Percentiles rank a stretch among this genome's conserved stretches.
phyloP scores from a whole-genome alignment of 228 moss, liverwort and hornwort genomes.

The Sphagnum magellanicum region DNA sequence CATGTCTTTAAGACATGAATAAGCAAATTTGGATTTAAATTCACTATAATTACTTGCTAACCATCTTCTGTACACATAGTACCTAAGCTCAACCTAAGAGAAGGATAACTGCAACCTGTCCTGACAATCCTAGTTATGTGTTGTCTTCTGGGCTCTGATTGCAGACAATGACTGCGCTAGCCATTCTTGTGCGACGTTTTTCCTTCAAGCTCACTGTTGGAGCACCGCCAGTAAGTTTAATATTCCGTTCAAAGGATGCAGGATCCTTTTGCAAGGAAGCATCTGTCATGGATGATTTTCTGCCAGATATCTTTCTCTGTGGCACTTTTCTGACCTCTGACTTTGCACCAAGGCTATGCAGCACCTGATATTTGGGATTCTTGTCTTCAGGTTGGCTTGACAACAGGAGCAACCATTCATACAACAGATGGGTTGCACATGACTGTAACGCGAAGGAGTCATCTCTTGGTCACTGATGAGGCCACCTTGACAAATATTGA shows the following conservation, averaged over 20 bases:
- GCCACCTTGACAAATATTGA: slow-evolving; percentile 15
- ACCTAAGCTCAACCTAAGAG: too few species aligned
- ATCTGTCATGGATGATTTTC: not conserved
- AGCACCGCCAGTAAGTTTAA: slow-evolving; percentile 57
- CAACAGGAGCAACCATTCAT: slow-evolving; percentile 91
- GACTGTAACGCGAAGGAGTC: slow-evolving; percentile 49
- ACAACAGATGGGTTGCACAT: slow-evolving; percentile 64
- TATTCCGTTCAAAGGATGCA: not conserved
- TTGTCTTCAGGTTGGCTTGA: slow-evolving; percentile 63
- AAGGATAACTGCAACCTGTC: too few species aligned
- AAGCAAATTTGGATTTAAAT: not conserved
- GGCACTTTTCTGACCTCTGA: not conserved
- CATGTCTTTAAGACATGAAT: not conserved
- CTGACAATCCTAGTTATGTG: too few species aligned
- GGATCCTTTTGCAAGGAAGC: too few species aligned
- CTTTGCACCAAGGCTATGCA: too few species aligned
- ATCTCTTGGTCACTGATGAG: slow-evolving; percentile 20
- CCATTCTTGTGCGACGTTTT: slow-evolving; percentile 70
- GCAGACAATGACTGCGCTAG: slow-evolving; percentile 60
- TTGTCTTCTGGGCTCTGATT: not conserved
- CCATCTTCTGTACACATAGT: too few species aligned
- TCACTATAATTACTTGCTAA: not conserved
- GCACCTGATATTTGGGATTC: not conserved
- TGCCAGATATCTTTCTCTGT: not conserved
- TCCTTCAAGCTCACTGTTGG: slow-evolving; percentile 52